A percentile compares a stretch with the other conserved stretches of the same genome.
Conservation (phyloP, 164 flowering plant genomes). For the Liquidambar formosana region DNA sequence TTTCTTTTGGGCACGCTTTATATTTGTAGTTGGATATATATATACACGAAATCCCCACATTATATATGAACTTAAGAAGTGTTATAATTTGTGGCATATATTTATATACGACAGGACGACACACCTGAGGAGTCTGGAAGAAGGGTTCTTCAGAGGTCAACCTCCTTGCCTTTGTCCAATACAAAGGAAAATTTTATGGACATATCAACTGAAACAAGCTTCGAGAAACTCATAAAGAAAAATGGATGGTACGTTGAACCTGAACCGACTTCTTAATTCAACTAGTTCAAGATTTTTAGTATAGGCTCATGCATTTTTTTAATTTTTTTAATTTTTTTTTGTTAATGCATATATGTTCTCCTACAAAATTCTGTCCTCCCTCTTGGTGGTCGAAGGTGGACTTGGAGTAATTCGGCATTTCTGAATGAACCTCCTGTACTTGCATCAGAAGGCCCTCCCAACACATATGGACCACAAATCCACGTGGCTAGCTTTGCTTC, state of each 20-base stretch:
- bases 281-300: no score
- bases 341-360: no score
- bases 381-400: conserved; percentile 63
- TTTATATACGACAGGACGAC: conserved; percentile 20
- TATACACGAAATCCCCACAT: no score
- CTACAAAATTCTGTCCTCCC: background rate
- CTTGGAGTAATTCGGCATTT: conserved; percentile 71
- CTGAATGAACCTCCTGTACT: conserved; percentile 65
- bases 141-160: conserved; percentile 32
- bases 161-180: conserved; percentile 35
- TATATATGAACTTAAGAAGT: no score
- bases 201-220: conserved; percentile 19
- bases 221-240: conserved; percentile 31
- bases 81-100: no score
- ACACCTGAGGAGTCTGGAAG: conserved; percentile 6
- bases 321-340: no score
- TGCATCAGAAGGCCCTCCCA: conserved; percentile 33
- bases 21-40: background rate
- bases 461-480: conserved; percentile 47
- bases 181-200: conserved; percentile 15
- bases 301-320: background rate
- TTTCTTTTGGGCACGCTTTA: no score
- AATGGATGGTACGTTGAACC: conserved; percentile 48
- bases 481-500: no score
- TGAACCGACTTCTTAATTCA: background rate